Percentiles rank a stretch among this genome's conserved stretches.
Evolutionary conservation across 805 yeast genomes (phyloP).

Genomic region (Torulaspora franciscae): DNA sequence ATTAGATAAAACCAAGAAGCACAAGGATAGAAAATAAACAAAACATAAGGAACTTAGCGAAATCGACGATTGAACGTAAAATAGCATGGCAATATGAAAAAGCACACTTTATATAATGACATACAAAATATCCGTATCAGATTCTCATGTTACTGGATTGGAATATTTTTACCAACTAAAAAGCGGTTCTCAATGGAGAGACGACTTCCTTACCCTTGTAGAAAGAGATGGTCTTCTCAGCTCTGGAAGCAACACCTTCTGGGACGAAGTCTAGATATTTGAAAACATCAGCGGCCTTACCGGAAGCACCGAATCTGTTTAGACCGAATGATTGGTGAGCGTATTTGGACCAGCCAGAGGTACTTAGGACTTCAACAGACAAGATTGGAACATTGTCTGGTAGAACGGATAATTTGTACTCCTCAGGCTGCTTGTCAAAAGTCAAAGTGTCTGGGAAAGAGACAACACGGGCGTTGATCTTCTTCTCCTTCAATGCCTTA

Average conservation of each 20-base stretch:
- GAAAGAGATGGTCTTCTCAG: constrained; percentile 68
- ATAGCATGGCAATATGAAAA: neutral
- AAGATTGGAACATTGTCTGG: constrained; percentile 93
- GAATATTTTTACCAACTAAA: constrained; percentile 38
- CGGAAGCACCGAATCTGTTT: constrained; percentile 95
- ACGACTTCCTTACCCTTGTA: constrained; percentile 69
- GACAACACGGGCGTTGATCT: constrained; percentile 71
- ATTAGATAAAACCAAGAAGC: neutral
- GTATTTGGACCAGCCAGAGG: constrained; percentile 90
- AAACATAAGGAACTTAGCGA: neutral
- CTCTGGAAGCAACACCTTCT: constrained; percentile 88
- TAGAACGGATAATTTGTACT: constrained; percentile 78
- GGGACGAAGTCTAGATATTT: constrained; percentile 84
- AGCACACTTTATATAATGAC: neutral
- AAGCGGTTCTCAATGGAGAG: constrained; percentile 79
- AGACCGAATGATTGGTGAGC: constrained; percentile 96
- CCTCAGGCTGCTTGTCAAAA: constrained; percentile 76
- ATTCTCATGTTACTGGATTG: constrained; percentile 1
- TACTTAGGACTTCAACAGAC: constrained; percentile 89
- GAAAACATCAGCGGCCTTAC: constrained; percentile 78
- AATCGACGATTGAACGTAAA: neutral
- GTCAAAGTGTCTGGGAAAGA: constrained; percentile 91
- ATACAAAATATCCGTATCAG: constrained; percentile 4
- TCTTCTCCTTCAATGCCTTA: constrained; percentile 53
- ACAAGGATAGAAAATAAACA: neutral